Base-by-base conservation (phyloP, 345 rosid species). In the Aquilaria yunnanensis region DNA sequence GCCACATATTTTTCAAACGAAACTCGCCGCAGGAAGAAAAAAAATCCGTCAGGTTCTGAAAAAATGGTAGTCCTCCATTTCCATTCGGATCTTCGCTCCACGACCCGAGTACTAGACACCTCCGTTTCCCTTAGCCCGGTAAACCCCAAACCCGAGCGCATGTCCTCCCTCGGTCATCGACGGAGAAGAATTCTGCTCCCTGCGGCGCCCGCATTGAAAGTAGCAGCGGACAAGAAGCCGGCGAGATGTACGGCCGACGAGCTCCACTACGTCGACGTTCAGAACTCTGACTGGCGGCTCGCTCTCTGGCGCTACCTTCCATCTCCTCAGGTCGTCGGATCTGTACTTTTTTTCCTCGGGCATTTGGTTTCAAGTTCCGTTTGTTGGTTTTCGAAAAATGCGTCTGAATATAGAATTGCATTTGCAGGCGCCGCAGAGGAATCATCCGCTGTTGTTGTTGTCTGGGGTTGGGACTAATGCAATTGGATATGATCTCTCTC, bases 271-370 rank as follows among this genome's bases (percentile, higher is more conserved):
- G 95, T 83, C 51, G 54, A 89, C 46, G 82, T 88, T 50, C 70
- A 81, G 5, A 75, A 86, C 58, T 83, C 92, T 43, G 90, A 82
- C n/a, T 90, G 99, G 96, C 85, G 84, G 47, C 79, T 81, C 50
- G 92, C 97, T 52, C 95, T 94, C 73, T 90, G 99, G 96, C 90
- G 96, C 60, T 90, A 94, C 76, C 78, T 63, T 60, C 96, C 96
- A 66, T 74, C 89, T 12, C 60, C 86, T 3, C 59, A 23, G 57
- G 57, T 54, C 32, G 3, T 54, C 16, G 23, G 32, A 14, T 16
- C 31, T 13, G 56, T 6, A 3, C 57, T 23, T 2, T 3, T 54
- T 54, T 54, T 54, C 3, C 10, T 9, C 57, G 32, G 0, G 23
- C 23, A 23, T 23, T 23, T 23, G 23, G 23, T 23, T 23, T 23